These are phyloP conservation scores for Umbelopsis sp. DNA, from an alignment of 192 early-diverging fungal genomes.

Conservation along the genomic window DNA sequence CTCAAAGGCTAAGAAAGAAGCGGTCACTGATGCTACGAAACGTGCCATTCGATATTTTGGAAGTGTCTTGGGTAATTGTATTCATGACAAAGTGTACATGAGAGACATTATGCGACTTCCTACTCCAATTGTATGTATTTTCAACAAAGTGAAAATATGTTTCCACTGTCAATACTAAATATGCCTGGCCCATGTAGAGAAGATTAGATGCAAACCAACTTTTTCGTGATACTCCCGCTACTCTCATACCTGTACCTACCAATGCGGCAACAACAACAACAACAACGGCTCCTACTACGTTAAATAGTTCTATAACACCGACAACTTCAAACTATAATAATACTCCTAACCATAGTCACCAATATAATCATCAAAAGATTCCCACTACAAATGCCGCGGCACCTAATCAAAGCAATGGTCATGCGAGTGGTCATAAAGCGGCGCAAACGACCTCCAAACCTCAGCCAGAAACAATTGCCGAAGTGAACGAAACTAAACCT, in stretches of 20 bases:
- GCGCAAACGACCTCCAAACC: neutral
- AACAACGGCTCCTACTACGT: neutral
- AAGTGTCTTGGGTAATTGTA: slow-evolving; percentile 81
- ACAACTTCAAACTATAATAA: neutral
- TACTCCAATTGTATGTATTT: neutral
- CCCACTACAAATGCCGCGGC: no score
- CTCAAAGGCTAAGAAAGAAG: slow-evolving; percentile 83
- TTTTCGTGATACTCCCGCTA: neutral
- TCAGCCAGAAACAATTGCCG: neutral
- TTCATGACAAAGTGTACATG: slow-evolving; percentile 80
- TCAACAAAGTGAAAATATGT: neutral
- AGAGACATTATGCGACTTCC: neutral
- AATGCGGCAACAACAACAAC: neutral
- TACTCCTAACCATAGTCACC: no score
- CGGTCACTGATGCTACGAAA: slow-evolving; percentile 87
- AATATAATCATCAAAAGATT: no score
- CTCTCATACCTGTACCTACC: neutral
- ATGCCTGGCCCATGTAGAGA: neutral
- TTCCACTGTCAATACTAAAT: neutral
- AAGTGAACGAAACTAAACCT: neutral
- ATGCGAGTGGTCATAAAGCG: neutral
- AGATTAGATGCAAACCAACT: neutral
- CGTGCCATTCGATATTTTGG: slow-evolving; percentile 87
- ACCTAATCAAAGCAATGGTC: neutral
- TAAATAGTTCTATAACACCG: neutral